Evolutionary conservation across 176 grass and related monocot species (phyloP), one percentile per base, ranked within the genome.

Genomic region (Oryza glaberrima): DNA sequence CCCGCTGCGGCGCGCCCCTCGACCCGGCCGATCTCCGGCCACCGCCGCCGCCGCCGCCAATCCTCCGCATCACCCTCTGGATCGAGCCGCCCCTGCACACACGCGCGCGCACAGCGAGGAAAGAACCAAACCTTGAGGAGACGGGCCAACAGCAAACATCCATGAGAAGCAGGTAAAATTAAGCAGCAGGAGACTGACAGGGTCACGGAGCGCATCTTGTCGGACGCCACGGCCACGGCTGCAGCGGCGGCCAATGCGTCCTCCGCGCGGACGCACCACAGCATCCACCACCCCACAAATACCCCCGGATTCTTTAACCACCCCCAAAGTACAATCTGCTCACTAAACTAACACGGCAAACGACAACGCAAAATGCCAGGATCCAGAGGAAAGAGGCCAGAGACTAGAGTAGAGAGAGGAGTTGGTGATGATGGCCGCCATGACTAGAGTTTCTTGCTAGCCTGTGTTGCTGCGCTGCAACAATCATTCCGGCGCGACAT

Each of bases 21-120:
- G 46, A 52, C 65, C 7, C 52, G 43, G 20, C 74, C 32, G 68
- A 25, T 23, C 67, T 91, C 86, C 86, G 35, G 7, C 35, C 35
- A 36, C 35, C 35, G 0, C 79, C 36, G 51, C 84, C 36, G 51
- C 84, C 82, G 44, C 82, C 79, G 22, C 90, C 75, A 80, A 90
- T 83, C 80, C 87, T 82, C 54, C 87, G 90, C 90, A 96, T 90
- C 60, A 82, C 90, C 77, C 76, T 91, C 71, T 92, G 94, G 79
- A 99, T 89, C 83, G 92, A 89, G 6, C 86, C 90, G 65, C 88
- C 91, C 78, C 96, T 98, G 85, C 90, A 84, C 90, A 84, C 70
- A 43, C 90, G 76, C 90, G 82, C 85, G n/a, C 72, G 44, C 70
- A 43, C 22, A 44, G 38, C 28, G 30, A 76, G 48, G 61, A 46